Evolutionary conservation across 345 rosid species (phyloP), one percentile per base, ranked within the genome.

Genomic region (Turnera subulata): DNA sequence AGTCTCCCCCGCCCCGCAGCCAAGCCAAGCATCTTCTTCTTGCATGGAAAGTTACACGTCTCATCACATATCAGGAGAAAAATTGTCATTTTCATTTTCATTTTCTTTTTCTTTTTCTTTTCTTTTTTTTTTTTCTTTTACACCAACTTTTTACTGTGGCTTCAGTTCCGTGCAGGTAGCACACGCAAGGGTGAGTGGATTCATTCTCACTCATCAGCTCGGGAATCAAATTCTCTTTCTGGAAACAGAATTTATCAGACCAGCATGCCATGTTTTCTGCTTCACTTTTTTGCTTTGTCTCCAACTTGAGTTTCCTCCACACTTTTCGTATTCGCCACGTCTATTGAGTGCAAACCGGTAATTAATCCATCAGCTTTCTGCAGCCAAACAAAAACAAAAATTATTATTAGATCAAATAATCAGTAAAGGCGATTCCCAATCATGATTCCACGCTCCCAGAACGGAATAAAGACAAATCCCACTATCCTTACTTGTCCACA

Each of bases 341-440:
- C 57, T 18, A 46, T 9, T 8, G 57, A 50, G 46, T 61, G 56
- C 12, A 71, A 26, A 51, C 39, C 26, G 16, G 42, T 6, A 17
- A 49, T 24, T 37, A 59, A 35, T n/a, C 50, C 76, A 58, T 63
- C 47, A 43, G 46, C 55, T 55, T 45, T 59, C 45, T 18, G 50
- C 62, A 46, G 62, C 20, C 39, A 17, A 11, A 51, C 23, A 65
- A 25, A 43, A 25, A 14, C 11, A 47, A 6, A 11, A 53, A 22
- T 1, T 22, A 18, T 25, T 12, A 26, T 7, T 2, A 0, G 7
- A 56, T 23, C 6, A 51, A 23, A 45, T 16, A n/a, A 23, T 1
- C 18, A 48, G 20, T 19, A 6, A n/a, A 21, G 13, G 14, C 20
- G 5, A 38, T 6, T n/a, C 14, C 6, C 35, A 23, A n/a, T 16